Evolutionary conservation across 1,139 yeast genomes (phyloP), one percentile per base, ranked within the genome.

Genomic region (Pichia sp.): DNA sequence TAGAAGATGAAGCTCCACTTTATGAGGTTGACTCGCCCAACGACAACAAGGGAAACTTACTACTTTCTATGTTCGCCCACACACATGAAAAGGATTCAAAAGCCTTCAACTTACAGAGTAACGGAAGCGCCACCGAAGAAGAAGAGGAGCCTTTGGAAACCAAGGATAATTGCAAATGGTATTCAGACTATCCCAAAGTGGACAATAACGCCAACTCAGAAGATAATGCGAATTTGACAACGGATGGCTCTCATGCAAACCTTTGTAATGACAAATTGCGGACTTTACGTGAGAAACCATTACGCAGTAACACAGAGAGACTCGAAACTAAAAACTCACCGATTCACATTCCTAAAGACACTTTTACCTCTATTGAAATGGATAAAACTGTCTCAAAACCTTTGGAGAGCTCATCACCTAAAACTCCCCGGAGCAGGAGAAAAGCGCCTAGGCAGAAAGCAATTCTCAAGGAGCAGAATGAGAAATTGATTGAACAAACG

Each of bases 1-100:
- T 42, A 6, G 38, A 32, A 46, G 15, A 23, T 13, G 23, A 34
- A 23, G 16, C 3, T 46, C 41, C 41, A 36, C 13, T 23, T 43
- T 10, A 8, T 3, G 26, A 38, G n/a, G 15, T 2, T 30, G 16
- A 31, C 8, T 23, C 26, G 3, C n/a, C 16, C 11, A 30, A 19
- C 4, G 30, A 49, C 8, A 10, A 19, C 8, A 29, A 15, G 11
- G 47, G 31, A 15, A 30, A 41, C 11, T 19, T 40, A 7, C 31
- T 49, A 30, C 16, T 49, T 5, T 49, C 51, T 4, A 49, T 49
- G 46, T 49, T 49, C 31, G 19, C 44, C n/a, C 41, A 36, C n/a
- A 10, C 26, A 16, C 30, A 47, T 26, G 32, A 26, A 19, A 26
- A 26, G 8, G 23, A 19, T 19, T 32, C 23, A 45, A 23, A 15